Base-by-base conservation (phyloP, 2,329 filamentous ascomycete genomes). In the Paecilomyces formosus region DNA sequence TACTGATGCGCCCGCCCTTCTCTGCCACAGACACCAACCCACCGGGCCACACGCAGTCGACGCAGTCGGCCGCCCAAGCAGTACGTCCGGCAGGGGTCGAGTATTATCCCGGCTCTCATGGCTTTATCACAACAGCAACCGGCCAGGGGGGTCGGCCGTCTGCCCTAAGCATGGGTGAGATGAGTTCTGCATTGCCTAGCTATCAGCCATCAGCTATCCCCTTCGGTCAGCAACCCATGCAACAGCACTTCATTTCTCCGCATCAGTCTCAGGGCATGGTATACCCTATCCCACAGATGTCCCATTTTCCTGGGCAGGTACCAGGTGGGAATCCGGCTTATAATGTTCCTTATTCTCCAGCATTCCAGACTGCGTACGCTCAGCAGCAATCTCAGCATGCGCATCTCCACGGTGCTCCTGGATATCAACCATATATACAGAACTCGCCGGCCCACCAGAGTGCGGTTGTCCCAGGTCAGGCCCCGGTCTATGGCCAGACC, bases 231-330 rank as follows among this genome's bases (percentile, higher is more conserved):
- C 63, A 64, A 55, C 59, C 63, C 39, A 63, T 68, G 45, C 62
- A 67, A 13, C 69, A 68, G 45, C 67, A 67, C 50, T 72, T 68
- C 26, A 52, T 67, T 15, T 55, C 64, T 11, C 51, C 63, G 2
- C 52, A 59, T 28, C 66, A 68, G 31, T 57, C 63, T 6, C 68
- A 69, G 39, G 68, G 68, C 6, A 57, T 69, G 22, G 57, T 72
- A 28, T 74, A 74, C 57, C 64, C 68, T 21, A 62, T 72, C 49
- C 66, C 65, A 18, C 63, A 68, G 13, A 61, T 69, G 56, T 60
- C 64, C n/a, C 64, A 64, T 31, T 72, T 65, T 57, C 55, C 61
- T 22, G 64, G 64, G 8, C 62, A 61, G 35, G 57, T 55, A 18
- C 35, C 62, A 5, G 64, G 58, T 21, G 62, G 62, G 15, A 62